A percentile compares a stretch with the other conserved stretches of the same genome.
phyloP scores from a whole-genome alignment of 345 rosid genomes.

The Turnera subulata region DNA sequence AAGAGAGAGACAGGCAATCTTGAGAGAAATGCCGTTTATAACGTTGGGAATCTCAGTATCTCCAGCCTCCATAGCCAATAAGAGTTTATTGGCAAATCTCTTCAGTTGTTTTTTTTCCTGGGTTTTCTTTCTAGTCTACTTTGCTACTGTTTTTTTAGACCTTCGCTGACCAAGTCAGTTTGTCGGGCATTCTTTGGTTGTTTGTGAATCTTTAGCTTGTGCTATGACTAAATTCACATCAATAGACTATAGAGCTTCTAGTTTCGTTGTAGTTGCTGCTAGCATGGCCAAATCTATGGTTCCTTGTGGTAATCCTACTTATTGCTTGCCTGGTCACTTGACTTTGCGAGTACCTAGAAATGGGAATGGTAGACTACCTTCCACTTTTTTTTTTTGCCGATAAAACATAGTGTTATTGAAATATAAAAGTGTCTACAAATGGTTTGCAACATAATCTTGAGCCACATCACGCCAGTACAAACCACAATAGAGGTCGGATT shows the following conservation, averaged over 20 bases:
- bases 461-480: no score
- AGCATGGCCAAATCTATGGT: not conserved
- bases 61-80: conserved; percentile 22
- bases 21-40: conserved; percentile 59
- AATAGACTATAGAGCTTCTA: not conserved
- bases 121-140: not conserved
- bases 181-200: not conserved
- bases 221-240: not conserved
- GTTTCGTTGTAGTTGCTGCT: not conserved
- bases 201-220: not conserved
- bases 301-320: not conserved
- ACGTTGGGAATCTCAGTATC: conserved; percentile 56
- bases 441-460: no score
- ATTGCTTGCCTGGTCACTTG: no score
- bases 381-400: no score
- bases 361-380: no score
- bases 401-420: no score
- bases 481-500: no score
- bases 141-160: not conserved
- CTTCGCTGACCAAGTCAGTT: not conserved
- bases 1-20: conserved; percentile 14
- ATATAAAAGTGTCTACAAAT: no score
- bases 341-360: no score
- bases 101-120: not conserved
- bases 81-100: not conserved